These are phyloP conservation scores for Angophora floribunda DNA, from an alignment of 345 rosid genomes.

Conservation along the genomic window DNA sequence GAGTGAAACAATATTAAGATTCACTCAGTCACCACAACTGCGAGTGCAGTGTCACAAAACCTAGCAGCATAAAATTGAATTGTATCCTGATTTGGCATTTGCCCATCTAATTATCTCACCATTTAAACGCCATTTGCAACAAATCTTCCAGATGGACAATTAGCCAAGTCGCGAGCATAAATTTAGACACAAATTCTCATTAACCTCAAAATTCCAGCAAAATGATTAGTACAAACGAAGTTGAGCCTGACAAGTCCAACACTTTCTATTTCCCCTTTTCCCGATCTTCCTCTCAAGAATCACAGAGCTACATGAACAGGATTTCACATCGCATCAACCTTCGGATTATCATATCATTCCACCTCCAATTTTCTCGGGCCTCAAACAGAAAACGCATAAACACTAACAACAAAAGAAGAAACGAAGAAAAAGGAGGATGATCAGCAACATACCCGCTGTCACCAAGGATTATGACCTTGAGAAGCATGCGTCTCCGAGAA, in stretches of 20 bases:
- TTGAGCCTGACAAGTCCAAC: not conserved
- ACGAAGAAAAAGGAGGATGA: not conserved
- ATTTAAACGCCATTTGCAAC: not conserved
- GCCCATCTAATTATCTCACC: not conserved
- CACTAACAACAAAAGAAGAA: not conserved
- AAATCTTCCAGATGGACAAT: not conserved
- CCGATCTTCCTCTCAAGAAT: not conserved
- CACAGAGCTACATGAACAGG: not conserved
- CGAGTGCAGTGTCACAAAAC: not conserved
- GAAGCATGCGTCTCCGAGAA: conserved; percentile 72
- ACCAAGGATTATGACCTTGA: conserved; percentile 81
- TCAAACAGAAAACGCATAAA: not conserved
- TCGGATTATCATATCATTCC: not conserved
- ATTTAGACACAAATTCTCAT: not conserved
- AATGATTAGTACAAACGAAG: not conserved
- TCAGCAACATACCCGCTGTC: conserved; percentile 57
- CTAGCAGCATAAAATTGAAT: not conserved
- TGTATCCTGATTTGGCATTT: not conserved
- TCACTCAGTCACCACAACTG: not conserved
- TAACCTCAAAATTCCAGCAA: not conserved
- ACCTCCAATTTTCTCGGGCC: not conserved
- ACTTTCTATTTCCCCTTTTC: not conserved
- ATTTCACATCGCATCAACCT: not conserved
- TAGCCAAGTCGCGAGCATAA: not conserved
- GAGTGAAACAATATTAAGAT: not conserved